These are phyloP conservation scores for Penicillium dipodomyicola DNA, from an alignment of 495 filamentous ascomycete species.

Conservation along the genomic window DNA sequence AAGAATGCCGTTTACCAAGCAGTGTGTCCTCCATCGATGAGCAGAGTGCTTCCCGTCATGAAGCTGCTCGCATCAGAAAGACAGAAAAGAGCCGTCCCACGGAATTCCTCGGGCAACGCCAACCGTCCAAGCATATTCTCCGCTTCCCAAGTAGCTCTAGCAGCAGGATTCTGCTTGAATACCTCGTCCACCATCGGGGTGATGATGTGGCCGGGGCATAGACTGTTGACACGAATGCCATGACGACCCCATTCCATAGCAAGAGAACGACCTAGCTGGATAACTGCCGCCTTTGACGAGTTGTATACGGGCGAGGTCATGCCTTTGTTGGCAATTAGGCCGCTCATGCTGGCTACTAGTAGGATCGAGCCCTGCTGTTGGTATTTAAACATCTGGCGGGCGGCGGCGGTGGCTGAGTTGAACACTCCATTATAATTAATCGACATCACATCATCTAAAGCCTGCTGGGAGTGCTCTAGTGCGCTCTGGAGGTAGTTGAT, in stretches of 20 bases:
- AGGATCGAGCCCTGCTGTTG: conserved; percentile 62
- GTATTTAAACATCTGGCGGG: conserved; percentile 68
- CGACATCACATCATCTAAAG: conserved; percentile 63
- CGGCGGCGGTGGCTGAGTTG: conserved; percentile 74
- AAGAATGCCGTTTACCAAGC: conserved; percentile 40
- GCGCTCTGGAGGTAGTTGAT: conserved; percentile 73
- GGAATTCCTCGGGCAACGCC: conserved; percentile 62
- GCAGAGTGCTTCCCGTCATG: conserved; percentile 64
- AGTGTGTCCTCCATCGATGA: conserved; percentile 64
- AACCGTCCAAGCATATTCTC: conserved; percentile 70
- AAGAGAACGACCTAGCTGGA: conserved; percentile 60
- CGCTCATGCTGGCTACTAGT: conserved; percentile 78
- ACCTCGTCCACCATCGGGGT: conserved; percentile 71
- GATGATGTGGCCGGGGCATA: conserved; percentile 68
- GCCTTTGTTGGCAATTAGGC: conserved; percentile 74
- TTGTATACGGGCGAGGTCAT: conserved; percentile 68
- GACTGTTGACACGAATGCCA: conserved; percentile 64
- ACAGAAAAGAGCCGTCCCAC: conserved; percentile 59
- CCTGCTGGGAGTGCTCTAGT: conserved; percentile 63
- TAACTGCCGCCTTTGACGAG: conserved; percentile 65
- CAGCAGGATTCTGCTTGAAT: conserved; percentile 61
- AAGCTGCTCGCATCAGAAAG: conserved; percentile 66
- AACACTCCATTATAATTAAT: conserved; percentile 77
- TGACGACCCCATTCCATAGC: conserved; percentile 72
- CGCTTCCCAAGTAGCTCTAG: conserved; percentile 58